Evolutionary conservation across 179 eudicot species (phyloP).

Genomic region (Nepenthes alata): DNA sequence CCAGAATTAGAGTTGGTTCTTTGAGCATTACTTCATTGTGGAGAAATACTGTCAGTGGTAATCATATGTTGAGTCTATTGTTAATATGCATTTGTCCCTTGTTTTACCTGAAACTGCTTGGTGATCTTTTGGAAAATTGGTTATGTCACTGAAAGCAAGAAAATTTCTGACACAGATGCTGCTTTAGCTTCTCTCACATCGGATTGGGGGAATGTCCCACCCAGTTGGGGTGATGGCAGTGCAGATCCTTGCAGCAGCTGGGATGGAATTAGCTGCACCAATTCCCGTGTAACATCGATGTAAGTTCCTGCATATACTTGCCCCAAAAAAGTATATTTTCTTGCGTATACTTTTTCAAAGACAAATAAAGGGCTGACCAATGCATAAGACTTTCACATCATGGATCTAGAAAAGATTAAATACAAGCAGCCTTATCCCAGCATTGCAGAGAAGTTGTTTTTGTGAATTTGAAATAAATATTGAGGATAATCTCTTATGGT

Average conservation of each 20-base stretch:
- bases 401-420: too few species aligned
- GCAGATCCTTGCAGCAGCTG: conserved; percentile 67
- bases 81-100: not conserved
- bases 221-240: conserved; percentile 39
- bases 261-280: conserved; percentile 60
- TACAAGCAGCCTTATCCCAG: too few species aligned
- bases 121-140: not conserved
- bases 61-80: too few species aligned
- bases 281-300: conserved; percentile 51
- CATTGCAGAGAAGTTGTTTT: too few species aligned
- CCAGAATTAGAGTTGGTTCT: not conserved
- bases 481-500: too few species aligned
- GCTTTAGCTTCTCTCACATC: conserved; percentile 40
- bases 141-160: not conserved
- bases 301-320: conserved; percentile 15
- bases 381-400: too few species aligned
- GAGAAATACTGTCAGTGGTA: too few species aligned
- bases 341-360: not conserved
- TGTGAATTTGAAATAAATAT: too few species aligned
- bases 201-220: conserved; percentile 61
- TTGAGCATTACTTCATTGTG: too few species aligned
- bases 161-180: conserved; percentile 29
- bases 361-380: too few species aligned
- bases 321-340: not conserved
- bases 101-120: not conserved